Conservation (phyloP, 768 basidiomycete genomes). For the Tulasnella sp. region DNA sequence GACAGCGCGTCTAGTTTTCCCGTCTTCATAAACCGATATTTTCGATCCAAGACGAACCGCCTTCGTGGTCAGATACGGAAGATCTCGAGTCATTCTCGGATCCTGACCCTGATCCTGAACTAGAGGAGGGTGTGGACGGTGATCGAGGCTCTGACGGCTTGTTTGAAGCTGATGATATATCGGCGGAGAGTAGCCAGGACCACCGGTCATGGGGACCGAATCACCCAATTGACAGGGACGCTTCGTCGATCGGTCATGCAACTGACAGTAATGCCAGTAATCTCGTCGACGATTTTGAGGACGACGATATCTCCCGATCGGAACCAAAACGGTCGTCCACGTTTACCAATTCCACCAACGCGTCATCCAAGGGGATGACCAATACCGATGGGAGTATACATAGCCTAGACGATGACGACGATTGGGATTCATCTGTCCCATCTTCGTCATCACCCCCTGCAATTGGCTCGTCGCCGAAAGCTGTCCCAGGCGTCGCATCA, state of each 20-base stretch:
- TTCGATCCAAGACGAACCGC: constrained; percentile 77
- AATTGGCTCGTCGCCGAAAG: constrained; percentile 4
- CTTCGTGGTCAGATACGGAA: constrained; percentile 61
- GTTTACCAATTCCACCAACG: background rate
- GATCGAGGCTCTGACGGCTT: constrained; percentile 31
- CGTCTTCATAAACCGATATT: constrained; percentile 53
- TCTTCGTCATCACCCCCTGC: constrained; percentile 16
- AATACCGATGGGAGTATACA: constrained; percentile 7
- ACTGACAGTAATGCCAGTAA: constrained; percentile 3
- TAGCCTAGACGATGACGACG: constrained; percentile 12
- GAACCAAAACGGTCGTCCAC: background rate
- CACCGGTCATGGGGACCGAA: constrained; percentile 18
- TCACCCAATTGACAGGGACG: background rate
- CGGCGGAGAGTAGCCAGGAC: background rate
- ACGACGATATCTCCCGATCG: constrained; percentile 1
- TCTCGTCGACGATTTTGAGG: constrained; percentile 4
- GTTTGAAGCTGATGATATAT: constrained; percentile 31
- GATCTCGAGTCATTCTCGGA: constrained; percentile 70
- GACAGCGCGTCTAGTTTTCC: constrained; percentile 29
- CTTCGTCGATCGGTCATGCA: constrained; percentile 6
- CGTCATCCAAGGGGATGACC: background rate
- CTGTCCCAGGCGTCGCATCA: background rate
- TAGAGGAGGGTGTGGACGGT: constrained; percentile 31
- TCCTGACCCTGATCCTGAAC: constrained; percentile 31
- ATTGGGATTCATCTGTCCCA: constrained; percentile 15